Base-by-base conservation (phyloP, 192 early-diverging fungal genomes). In the Gaertneriomyces sp. region DNA sequence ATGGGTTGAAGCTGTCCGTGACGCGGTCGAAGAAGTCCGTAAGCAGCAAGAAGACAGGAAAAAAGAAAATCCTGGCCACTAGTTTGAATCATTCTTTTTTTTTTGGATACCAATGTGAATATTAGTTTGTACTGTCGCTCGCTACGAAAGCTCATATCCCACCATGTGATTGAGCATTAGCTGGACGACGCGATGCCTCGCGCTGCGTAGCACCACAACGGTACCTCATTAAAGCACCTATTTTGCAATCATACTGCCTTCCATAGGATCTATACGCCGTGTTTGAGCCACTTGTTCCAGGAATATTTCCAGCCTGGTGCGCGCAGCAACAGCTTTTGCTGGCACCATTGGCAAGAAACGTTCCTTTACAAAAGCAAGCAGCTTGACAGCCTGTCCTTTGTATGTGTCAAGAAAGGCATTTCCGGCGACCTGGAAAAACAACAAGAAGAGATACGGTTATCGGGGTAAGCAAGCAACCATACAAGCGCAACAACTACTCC, bases 341-440 rank as follows among this genome's bases (percentile, higher is more conserved):
- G 66, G 65, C n/a, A 79, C 75, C 41, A 65, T 16, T 0, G 69
- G 81, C 1, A 80, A 11, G 17, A 49, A 68, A 7, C 58, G 56
- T 6, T 75, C 53, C 39, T 58, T 19, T n/a, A 85, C 68, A 41
- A 74, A 65, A 10, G 10, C 39, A 6, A 84, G 25, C 9, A 84
- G 16, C 58, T 88, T 85, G 6, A 60, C 64, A 1, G 74, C 74
- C 60, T 85, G 82, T 4, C 45, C 11, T n/a, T 69, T 55, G 64
- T 80, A 88, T 0, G 47, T 47, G n/a, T 55, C 33, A 17, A 80
- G 43, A 9, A 83, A 45, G 16, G 52, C 45, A 51, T 67, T 46
- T 0, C 81, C 81, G n/a, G 70, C 72, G 41, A 81, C 66, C 76
- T 77, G 38, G 14, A 45, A 43, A 43, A 10, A 1, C 19, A 64